Percentiles rank a stretch among this genome's conserved stretches.
Evolutionary conservation across 495 filamentous ascomycete species (phyloP).

Genomic region (Pyronema domesticum): DNA sequence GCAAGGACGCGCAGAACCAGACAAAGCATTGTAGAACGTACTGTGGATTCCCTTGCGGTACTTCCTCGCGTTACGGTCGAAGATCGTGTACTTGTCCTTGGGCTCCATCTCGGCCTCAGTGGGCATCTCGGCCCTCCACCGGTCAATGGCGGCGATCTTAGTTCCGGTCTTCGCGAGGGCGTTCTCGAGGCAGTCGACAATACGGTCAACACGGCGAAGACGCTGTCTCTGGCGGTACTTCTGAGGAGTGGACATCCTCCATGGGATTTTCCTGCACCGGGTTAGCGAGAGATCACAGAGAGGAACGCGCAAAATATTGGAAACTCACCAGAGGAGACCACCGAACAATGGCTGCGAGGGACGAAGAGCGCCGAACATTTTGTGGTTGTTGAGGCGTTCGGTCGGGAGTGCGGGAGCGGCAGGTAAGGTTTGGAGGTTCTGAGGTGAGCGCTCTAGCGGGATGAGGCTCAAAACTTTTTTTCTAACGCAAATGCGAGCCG

Average conservation of each 20-base stretch:
- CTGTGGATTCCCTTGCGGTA: constrained; percentile 96
- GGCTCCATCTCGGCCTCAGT: constrained; percentile 90
- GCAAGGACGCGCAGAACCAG: not conserved
- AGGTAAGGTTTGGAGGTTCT: constrained; percentile 8
- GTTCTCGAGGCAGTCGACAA: constrained; percentile 56
- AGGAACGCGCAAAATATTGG: constrained; percentile 2
- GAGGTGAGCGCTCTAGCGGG: not conserved
- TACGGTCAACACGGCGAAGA: constrained; percentile 64
- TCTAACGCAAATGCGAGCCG: not conserved
- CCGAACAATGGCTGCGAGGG: constrained; percentile 54
- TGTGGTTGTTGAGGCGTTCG: constrained; percentile 4
- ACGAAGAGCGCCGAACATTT: constrained; percentile 70
- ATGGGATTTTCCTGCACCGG: constrained; percentile 76
- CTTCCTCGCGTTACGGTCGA: constrained; percentile 84
- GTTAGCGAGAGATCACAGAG: constrained; percentile 4
- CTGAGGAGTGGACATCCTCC: constrained; percentile 78
- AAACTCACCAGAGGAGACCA: constrained; percentile 62
- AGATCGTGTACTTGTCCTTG: constrained; percentile 94
- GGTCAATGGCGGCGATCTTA: constrained; percentile 52
- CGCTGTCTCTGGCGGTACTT: constrained; percentile 80
- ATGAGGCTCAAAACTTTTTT: constrained; percentile 5
- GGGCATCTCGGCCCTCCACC: constrained; percentile 92
- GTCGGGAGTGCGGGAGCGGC: not conserved
- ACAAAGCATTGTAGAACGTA: constrained; percentile 34
- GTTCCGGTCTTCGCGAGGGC: constrained; percentile 51